Conservation (phyloP, 495 filamentous ascomycete genomes). For the Tuber aestivum region DNA sequence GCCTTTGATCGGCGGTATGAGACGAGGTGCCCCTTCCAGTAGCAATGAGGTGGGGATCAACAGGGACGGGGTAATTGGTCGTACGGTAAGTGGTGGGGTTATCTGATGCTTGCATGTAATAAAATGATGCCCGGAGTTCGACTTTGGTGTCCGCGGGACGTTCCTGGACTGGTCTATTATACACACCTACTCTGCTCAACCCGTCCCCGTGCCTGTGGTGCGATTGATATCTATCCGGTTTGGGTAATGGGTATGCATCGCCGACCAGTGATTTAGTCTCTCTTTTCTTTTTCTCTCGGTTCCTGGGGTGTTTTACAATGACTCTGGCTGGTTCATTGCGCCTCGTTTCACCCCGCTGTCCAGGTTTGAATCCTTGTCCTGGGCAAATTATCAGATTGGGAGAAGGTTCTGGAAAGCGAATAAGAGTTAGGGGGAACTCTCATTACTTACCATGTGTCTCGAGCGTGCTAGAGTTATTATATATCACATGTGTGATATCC, state of each 20-base stretch:
- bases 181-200: background rate
- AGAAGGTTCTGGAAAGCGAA: background rate
- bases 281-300: too few relatives aligned
- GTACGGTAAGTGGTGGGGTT: background rate
- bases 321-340: background rate
- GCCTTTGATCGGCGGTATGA: background rate
- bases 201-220: background rate
- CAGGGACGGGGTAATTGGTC: background rate
- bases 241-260: background rate
- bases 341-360: background rate
- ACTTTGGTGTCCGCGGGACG: background rate
- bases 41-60: background rate
- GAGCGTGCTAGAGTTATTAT: background rate
- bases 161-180: background rate
- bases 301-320: background rate
- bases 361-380: background rate
- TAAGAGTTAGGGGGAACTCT: background rate
- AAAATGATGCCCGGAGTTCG: background rate
- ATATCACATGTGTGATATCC: too few relatives aligned
- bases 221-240: background rate
- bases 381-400: background rate
- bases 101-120: background rate
- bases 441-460: background rate
- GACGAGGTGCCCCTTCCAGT: background rate
- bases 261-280: background rate